Base-by-base conservation (phyloP, 768 basidiomycete species). In the Rhizopogon vesiculosus region DNA sequence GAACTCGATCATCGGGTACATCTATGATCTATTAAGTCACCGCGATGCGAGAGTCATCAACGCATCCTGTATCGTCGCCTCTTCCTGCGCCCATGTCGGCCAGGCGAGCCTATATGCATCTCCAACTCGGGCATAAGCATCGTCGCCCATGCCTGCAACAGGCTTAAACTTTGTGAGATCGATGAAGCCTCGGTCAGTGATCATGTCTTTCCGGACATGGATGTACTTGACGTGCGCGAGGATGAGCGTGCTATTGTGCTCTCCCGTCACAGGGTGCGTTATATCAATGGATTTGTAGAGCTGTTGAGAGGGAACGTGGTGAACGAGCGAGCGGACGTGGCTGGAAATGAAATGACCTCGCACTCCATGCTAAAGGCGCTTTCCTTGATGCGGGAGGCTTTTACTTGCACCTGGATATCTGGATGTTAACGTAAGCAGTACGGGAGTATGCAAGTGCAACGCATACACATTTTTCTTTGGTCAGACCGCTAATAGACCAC, bases 291-390 rank as follows among this genome's bases (percentile, higher is more conserved):
- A 57, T 45, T 77, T 65, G 56, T 64, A 68, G 19, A 77, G 69
- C 70, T 71, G 45, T 63, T 1, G 55, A 51, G 13, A 56, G 55
- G 45, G n/a, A 57, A 35, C 56, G 51, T 5, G 29, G 29, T 44
- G 18, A 42, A 8, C 7, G 43, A 13, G 39, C 29, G n/a, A 7
- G 22, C 10, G 43, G 9, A 16, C 16, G 12, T 42, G 1, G 45
- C 31, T n/a, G 42, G 12, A 38, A n/a, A 40, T 43, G 19, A 33
- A 33, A 59, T 22, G 35, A 72, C 72, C 52, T 75, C 74, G 60
- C 76, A 77, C 59, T 77, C 77, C 73, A 77, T 73, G 60, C 72
- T 74, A 62, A 77, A 77, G 4, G 76, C 76, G 59, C 77, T 77
- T 44, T 77, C 76, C 53, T 69, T 69, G 43, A 78, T 76, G 6